A percentile compares a stretch with the other conserved stretches of the same genome.
Evolutionary conservation across 2,329 filamentous ascomycete species (phyloP).

Genomic region (Hypoxylon sp.): DNA sequence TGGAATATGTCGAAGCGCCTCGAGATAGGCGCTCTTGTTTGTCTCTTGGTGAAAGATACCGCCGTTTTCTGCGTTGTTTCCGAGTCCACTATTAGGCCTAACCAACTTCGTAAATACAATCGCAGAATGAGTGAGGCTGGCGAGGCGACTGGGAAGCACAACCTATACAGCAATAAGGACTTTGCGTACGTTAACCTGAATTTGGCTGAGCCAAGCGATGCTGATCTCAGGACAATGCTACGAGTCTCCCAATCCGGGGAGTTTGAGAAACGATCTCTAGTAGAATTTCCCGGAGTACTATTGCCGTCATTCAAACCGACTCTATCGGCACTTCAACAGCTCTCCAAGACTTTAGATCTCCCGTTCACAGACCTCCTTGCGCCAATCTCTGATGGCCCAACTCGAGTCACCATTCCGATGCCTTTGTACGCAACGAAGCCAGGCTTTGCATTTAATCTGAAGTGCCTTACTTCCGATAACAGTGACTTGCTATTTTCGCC

Average conservation of each 20-base stretch:
- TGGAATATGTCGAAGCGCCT: conserved; percentile 35
- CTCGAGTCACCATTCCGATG: conserved; percentile 55
- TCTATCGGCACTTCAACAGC: conserved; percentile 68
- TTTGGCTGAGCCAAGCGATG: conserved; percentile 46
- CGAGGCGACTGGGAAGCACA: conserved; percentile 20
- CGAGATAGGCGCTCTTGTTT: conserved; percentile 36
- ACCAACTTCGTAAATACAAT: conserved; percentile 25
- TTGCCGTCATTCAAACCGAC: conserved; percentile 71
- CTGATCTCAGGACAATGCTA: conserved; percentile 41
- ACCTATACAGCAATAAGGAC: conserved; percentile 52
- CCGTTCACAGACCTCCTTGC: conserved; percentile 66
- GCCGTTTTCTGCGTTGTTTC: conserved; percentile 36
- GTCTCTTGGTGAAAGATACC: conserved; percentile 26
- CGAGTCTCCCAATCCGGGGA: conserved; percentile 50
- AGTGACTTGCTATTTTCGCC: conserved; percentile 46
- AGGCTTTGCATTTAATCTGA: conserved; percentile 66
- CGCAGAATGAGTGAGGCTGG: neutral
- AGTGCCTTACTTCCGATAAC: conserved; percentile 50
- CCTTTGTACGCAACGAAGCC: conserved; percentile 66
- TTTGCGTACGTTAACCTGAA: conserved; percentile 55
- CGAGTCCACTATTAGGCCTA: conserved; percentile 30
- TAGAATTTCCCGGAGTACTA: conserved; percentile 74
- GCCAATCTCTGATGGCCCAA: conserved; percentile 45
- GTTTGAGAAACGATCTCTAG: conserved; percentile 53
- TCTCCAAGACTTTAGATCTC: conserved; percentile 60